A percentile compares a stretch with the other conserved stretches of the same genome.
phyloP scores from a whole-genome alignment of 371 early-diverging fungal species.

The Mucor circinelloides region DNA sequence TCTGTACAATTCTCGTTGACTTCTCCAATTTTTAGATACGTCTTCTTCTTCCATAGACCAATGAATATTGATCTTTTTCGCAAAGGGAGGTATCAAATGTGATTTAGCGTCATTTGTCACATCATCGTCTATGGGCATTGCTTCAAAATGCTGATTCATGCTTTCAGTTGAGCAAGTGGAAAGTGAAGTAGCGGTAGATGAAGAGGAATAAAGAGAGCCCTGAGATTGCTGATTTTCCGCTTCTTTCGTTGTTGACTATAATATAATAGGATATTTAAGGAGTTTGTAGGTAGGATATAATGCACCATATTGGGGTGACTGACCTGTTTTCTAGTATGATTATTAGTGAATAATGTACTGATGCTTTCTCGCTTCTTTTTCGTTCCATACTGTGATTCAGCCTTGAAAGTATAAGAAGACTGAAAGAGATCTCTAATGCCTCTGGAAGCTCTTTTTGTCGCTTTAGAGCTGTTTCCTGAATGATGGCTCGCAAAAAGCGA shows the following conservation, averaged over 20 bases:
- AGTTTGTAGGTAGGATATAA: background rate
- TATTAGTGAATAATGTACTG: background rate
- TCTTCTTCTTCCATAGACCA: background rate
- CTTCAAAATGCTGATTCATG: background rate
- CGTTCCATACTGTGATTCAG: background rate
- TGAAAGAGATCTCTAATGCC: conserved; percentile 18
- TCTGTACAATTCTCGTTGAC: background rate
- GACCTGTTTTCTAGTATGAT: background rate
- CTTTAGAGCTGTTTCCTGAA: background rate
- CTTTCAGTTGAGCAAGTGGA: conserved; percentile 2
- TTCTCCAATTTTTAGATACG: background rate
- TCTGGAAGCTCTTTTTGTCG: conserved; percentile 3
- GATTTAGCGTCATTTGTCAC: background rate
- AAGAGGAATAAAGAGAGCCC: conserved; percentile 8
- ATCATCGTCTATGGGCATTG: background rate
- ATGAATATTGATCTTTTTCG: conserved; percentile 9
- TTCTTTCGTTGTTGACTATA: conserved; percentile 5
- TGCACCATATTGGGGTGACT: background rate
- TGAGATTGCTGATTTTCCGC: background rate
- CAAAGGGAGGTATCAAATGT: conserved; percentile 4
- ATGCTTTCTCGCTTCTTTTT: conserved; percentile 12
- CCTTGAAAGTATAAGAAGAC: background rate
- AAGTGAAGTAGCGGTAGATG: background rate
- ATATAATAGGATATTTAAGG: background rate
- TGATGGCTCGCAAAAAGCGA: background rate